Conservation (phyloP, 2,329 filamentous ascomycete genomes). For the Cyphellophora attinorum region DNA sequence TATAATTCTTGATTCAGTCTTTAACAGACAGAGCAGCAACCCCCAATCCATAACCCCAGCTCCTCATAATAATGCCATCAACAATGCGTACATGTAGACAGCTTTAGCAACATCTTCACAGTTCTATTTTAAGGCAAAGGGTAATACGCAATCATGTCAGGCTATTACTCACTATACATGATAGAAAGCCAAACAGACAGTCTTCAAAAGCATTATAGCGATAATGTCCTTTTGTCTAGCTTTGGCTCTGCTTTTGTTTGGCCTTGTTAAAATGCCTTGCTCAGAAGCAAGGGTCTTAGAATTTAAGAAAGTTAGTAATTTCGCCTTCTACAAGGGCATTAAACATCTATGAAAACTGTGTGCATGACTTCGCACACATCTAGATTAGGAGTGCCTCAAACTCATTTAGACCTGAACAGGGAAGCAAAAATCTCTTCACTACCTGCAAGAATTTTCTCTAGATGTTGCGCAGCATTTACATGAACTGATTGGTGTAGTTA, state of each 20-base stretch:
- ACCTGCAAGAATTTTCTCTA: too few relatives aligned
- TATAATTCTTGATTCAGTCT: conserved; percentile 9
- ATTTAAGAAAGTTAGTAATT: conserved; percentile 1
- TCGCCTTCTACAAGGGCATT: conserved; percentile 1
- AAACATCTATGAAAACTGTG: conserved; percentile 1
- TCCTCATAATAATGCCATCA: conserved; percentile 5
- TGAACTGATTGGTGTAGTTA: conserved; percentile 1
- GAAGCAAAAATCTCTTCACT: too few relatives aligned
- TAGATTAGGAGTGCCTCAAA: too few relatives aligned
- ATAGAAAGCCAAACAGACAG: conserved; percentile 8
- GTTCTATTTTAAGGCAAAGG: conserved; percentile 4
- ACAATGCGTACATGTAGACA: conserved; percentile 10
- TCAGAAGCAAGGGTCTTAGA: background rate
- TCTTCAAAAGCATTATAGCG: conserved; percentile 8
- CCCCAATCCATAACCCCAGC: background rate
- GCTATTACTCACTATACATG: conserved; percentile 7
- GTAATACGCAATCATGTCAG: background rate
- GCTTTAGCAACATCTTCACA: conserved; percentile 9
- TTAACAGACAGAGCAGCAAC: conserved; percentile 2
- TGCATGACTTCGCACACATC: background rate
- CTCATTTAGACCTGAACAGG: too few relatives aligned
- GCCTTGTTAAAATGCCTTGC: background rate
- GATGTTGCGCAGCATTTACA: background rate
- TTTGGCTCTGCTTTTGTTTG: conserved; percentile 3
- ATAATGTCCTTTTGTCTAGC: conserved; percentile 2